Conservation (phyloP, 176 grass and related monocot genomes). For the Calamus simplicifolius region DNA sequence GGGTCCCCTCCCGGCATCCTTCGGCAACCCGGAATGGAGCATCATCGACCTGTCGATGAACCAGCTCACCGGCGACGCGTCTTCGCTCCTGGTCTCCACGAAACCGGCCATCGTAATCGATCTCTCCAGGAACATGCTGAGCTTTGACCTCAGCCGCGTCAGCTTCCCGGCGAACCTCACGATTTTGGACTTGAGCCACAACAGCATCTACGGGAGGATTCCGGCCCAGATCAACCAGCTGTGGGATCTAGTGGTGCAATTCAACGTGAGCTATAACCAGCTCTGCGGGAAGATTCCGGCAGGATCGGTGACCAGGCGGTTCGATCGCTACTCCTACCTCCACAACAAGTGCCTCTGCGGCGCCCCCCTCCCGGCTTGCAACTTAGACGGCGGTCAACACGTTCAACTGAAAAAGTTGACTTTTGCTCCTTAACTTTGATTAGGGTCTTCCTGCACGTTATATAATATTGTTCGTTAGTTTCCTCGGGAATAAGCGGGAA, state of each 20-base stretch:
- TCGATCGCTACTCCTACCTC: too few relatives aligned
- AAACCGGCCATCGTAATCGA: constrained; percentile 26
- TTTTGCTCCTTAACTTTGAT: too few relatives aligned
- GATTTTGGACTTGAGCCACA: constrained; percentile 59
- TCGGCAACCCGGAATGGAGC: constrained; percentile 20
- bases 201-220: constrained; percentile 19
- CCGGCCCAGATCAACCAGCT: constrained; percentile 49
- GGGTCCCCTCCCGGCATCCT: constrained; percentile 35
- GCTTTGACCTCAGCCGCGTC: not conserved
- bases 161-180: not conserved
- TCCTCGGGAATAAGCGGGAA: too few relatives aligned
- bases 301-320: not conserved
- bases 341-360: too few relatives aligned
- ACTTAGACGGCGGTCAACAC: too few relatives aligned
- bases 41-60: constrained; percentile 57
- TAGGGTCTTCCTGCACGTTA: too few relatives aligned
- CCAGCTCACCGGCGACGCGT: constrained; percentile 45
- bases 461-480: too few relatives aligned
- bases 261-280: constrained; percentile 36
- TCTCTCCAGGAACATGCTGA: constrained; percentile 71
- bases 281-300: constrained; percentile 63
- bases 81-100: constrained; percentile 10
- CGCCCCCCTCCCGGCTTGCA: too few relatives aligned
- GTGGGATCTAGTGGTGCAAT: constrained; percentile 11
- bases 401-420: too few relatives aligned